A percentile compares a stretch with the other conserved stretches of the same genome.
phyloP scores from a whole-genome alignment of 2,329 filamentous ascomycete genomes.

The Trichoderma asperellum region DNA sequence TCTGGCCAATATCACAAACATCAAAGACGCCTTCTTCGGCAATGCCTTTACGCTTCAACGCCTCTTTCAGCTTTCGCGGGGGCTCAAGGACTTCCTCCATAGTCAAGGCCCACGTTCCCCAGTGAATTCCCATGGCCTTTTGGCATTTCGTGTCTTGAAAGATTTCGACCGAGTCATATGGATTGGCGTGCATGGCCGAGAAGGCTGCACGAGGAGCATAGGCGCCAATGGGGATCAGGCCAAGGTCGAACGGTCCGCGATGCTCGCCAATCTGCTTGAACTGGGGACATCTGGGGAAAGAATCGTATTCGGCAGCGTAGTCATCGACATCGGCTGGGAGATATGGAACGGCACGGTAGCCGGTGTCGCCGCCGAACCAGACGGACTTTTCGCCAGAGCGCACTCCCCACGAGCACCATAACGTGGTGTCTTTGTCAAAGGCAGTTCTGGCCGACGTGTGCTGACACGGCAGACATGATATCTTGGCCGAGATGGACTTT shows the following conservation, averaged over 20 bases:
- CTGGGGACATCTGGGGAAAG: slow-evolving; percentile 76
- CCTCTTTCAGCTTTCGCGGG: slow-evolving; percentile 70
- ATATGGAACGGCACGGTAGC: slow-evolving; percentile 77
- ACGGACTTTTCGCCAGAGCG: slow-evolving; percentile 74
- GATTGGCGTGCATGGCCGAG: slow-evolving; percentile 82
- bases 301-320: slow-evolving; percentile 67
- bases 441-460: slow-evolving; percentile 72
- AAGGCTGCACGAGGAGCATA: slow-evolving; percentile 76
- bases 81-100: slow-evolving; percentile 85
- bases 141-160: slow-evolving; percentile 81
- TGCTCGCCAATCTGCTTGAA: slow-evolving; percentile 81
- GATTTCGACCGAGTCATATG: slow-evolving; percentile 86
- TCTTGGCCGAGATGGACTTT: slow-evolving; percentile 64
- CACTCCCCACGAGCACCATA: slow-evolving; percentile 90
- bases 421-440: slow-evolving; percentile 73
- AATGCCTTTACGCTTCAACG: slow-evolving; percentile 68
- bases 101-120: slow-evolving; percentile 89
- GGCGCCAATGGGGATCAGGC: slow-evolving; percentile 90
- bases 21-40: slow-evolving; percentile 77
- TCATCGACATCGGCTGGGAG: slow-evolving; percentile 67
- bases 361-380: slow-evolving; percentile 89
- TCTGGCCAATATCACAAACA: slow-evolving; percentile 83
- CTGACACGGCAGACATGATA: slow-evolving; percentile 83
- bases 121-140: slow-evolving; percentile 84
- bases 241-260: slow-evolving; percentile 86